Base-by-base conservation (phyloP, 2,329 filamentous ascomycete species). In the Pseudocercospora pini-densiflorae region DNA sequence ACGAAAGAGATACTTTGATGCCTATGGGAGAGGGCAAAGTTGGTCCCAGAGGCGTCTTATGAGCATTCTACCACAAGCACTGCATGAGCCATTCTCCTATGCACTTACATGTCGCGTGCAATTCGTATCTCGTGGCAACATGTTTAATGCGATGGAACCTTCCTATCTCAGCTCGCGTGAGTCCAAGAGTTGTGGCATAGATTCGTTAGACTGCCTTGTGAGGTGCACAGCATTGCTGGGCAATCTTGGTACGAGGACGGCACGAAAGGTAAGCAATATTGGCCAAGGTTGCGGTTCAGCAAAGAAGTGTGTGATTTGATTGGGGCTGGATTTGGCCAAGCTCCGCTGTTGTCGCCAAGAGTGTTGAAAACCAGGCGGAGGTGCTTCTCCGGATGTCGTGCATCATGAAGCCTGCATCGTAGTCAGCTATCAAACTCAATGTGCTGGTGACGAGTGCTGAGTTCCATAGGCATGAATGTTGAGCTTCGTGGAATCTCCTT, bases 101-200 rank as follows among this genome's bases (percentile, higher is more conserved):
- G 40, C 29, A 36, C 24, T 59, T 27, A 49, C 36, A 43, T 61
- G 59, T 40, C 55, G 57, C 14, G 47, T 49, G 31, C 49, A 33
- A 61, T 55, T 24, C 51, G 49, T 58, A 36, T 53, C 59, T 53
- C 54, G 23, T 43, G 58, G 54, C 10, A 27, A 24, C 45, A 61
- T 51, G 45, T 29, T 31, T 16, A 21, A 47, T 63, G 49, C 59
- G 59, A 62, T 69, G 61, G 62, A 60, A 69, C 67, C 64, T 69
- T 66, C 67, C 67, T 69, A 63, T 66, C 62, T 47, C 43, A 68
- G 66, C 58, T 55, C 59, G 58, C n/a, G 36, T 57, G 21, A 2
- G 24, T 49, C 65, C 65, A 64, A 67, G 65, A 57, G 9, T 54
- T 47, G 45, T 54, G 59, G 51, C 29, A 55, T 64, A 27, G 16